Conservation (phyloP, 306 rosid genomes). For the Spatholobus suberectus region DNA sequence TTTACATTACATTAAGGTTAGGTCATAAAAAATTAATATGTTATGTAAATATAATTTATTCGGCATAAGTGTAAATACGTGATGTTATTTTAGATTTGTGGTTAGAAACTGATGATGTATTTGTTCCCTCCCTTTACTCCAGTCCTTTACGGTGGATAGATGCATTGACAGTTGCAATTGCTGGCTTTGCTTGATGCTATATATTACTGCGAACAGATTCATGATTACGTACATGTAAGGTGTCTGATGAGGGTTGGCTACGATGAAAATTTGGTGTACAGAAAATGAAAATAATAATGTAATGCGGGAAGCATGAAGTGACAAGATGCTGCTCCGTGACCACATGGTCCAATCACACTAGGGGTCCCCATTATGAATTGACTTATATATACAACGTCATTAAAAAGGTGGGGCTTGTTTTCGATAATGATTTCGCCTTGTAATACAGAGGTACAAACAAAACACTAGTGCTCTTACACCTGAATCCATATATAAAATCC, state of each 20-base stretch:
- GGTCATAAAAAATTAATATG: no score
- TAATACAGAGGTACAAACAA: neutral
- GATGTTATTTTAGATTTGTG: no score
- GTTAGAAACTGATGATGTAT: no score
- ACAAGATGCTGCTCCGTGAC: constrained; percentile 30
- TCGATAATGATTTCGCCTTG: neutral
- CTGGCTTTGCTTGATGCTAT: neutral
- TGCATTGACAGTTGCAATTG: neutral
- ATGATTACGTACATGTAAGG: neutral
- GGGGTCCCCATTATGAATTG: neutral
- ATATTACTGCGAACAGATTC: neutral
- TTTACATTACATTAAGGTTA: no score
- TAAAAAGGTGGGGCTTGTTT: constrained; percentile 38
- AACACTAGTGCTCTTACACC: neutral
- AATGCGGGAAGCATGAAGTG: neutral
- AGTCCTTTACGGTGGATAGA: no score
- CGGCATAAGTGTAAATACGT: no score
- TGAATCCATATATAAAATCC: neutral
- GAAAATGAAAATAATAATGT: neutral
- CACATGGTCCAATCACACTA: neutral
- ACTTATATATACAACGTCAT: constrained; percentile 15
- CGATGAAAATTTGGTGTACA: neutral
- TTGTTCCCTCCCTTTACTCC: no score
- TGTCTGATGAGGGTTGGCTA: neutral
- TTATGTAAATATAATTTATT: no score